Percentiles rank a stretch among this genome's conserved stretches.
Conservation (phyloP, 2,329 filamentous ascomycete species). For the Talaromyces sp. region DNA sequence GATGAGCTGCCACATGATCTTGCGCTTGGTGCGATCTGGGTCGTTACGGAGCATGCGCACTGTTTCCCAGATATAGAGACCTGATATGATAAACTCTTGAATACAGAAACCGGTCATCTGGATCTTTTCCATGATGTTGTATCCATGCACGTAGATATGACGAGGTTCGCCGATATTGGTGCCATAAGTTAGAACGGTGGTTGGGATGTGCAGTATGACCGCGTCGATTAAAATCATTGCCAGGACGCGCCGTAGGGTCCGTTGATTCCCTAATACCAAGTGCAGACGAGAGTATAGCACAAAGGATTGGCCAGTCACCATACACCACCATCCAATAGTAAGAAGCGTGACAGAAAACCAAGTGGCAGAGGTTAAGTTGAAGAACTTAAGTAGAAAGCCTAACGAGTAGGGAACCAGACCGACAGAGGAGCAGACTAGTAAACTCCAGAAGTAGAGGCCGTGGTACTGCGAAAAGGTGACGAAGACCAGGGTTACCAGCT, state of each 20-base stretch:
- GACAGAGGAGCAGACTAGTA: constrained; percentile 47
- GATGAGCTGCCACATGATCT: constrained; percentile 54
- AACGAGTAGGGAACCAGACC: constrained; percentile 51
- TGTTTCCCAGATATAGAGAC: constrained; percentile 58
- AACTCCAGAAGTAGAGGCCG: constrained; percentile 56
- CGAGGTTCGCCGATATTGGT: constrained; percentile 37
- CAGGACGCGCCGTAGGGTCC: constrained; percentile 45
- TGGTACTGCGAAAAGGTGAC: constrained; percentile 51
- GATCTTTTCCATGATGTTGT: constrained; percentile 56
- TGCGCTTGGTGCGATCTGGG: constrained; percentile 44
- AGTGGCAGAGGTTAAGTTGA: constrained; percentile 37
- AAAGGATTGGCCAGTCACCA: constrained; percentile 54
- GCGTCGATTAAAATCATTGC: constrained; percentile 52
- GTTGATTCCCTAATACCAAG: constrained; percentile 46
- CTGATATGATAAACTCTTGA: constrained; percentile 59
- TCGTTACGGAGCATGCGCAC: constrained; percentile 54
- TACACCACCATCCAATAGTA: constrained; percentile 50
- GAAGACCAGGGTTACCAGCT: constrained; percentile 53
- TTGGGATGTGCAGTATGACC: constrained; percentile 49
- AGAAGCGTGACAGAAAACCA: constrained; percentile 48
- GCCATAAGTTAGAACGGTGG: constrained; percentile 49
- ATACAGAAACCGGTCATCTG: constrained; percentile 61
- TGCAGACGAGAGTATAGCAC: constrained; percentile 56
- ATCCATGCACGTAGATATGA: constrained; percentile 36
- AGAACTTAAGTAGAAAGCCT: constrained; percentile 54